Evolutionary conservation across 768 basidiomycete species (phyloP).

Genomic region (Boletus tomentosulus): DNA sequence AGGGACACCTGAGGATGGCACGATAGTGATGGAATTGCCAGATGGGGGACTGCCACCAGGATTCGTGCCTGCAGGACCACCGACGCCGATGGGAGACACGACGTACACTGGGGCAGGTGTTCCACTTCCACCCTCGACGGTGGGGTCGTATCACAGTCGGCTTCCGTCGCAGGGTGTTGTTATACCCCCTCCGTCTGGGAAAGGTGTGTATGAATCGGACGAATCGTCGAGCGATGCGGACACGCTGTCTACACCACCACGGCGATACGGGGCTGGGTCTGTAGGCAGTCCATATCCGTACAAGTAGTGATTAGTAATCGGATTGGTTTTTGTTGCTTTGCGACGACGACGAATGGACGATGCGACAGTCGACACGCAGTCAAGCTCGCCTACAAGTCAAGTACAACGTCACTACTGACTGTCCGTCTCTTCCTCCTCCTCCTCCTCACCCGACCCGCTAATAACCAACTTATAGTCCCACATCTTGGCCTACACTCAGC

Average conservation of each 20-base stretch:
- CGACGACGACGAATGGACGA: slow-evolving; percentile 8
- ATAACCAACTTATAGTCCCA: slow-evolving; percentile 45
- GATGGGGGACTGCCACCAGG: slow-evolving; percentile 34
- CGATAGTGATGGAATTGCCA: slow-evolving; percentile 25
- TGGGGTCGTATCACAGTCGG: slow-evolving; percentile 22
- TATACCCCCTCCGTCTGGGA: slow-evolving; percentile 27
- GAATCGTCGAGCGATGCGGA: slow-evolving; percentile 32
- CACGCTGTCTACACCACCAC: slow-evolving; percentile 33
- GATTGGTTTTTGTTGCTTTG: not conserved
- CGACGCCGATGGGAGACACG: slow-evolving; percentile 15
- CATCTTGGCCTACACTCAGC: slow-evolving; percentile 75
- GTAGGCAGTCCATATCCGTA: not conserved
- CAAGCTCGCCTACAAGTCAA: slow-evolving; percentile 33
- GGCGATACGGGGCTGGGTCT: slow-evolving; percentile 15
- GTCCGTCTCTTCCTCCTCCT: slow-evolving; percentile 27
- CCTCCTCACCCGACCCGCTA: not conserved
- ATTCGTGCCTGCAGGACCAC: slow-evolving; percentile 30
- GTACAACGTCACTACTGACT: slow-evolving; percentile 53
- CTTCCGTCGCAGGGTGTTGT: slow-evolving; percentile 21
- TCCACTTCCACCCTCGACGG: slow-evolving; percentile 30
- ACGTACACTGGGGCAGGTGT: slow-evolving; percentile 25
- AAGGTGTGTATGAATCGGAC: slow-evolving; percentile 21
- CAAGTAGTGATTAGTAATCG: slow-evolving; percentile 15
- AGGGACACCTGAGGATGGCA: slow-evolving; percentile 3
- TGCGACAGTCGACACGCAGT: slow-evolving; percentile 25